These are phyloP conservation scores for Entoloma clypeatum DNA, from an alignment of 1,284 basidiomycete species.

Conservation along the genomic window DNA sequence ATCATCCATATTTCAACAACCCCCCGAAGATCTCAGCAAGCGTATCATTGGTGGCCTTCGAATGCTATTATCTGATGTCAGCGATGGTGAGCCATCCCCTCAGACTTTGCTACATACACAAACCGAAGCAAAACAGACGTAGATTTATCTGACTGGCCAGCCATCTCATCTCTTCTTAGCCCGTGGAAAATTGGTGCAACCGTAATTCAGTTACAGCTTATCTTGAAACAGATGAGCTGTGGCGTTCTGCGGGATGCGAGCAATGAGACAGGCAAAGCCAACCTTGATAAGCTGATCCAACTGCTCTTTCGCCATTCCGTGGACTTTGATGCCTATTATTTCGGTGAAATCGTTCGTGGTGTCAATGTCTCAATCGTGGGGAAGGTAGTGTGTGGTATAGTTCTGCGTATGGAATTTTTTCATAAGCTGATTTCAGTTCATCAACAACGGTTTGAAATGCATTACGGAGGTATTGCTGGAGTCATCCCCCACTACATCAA, in stretches of 20 bases:
- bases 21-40: slow-evolving; percentile 50
- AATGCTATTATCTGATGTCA: slow-evolving; percentile 56
- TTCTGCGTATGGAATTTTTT: neutral
- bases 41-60: slow-evolving; percentile 63
- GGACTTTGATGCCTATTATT: slow-evolving; percentile 71
- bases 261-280: slow-evolving; percentile 47
- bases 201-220: slow-evolving; percentile 71
- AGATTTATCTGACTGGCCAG: slow-evolving; percentile 57
- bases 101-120: neutral
- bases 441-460: slow-evolving; percentile 68
- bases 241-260: slow-evolving; percentile 55
- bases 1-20: slow-evolving; percentile 46
- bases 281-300: slow-evolving; percentile 59
- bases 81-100: slow-evolving; percentile 35
- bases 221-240: slow-evolving; percentile 65
- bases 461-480: slow-evolving; percentile 55
- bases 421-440: slow-evolving; percentile 46
- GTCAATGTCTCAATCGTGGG: slow-evolving; percentile 60
- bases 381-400: slow-evolving; percentile 44
- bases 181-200: slow-evolving; percentile 81
- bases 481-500: slow-evolving; percentile 22
- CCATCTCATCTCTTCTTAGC: slow-evolving; percentile 61
- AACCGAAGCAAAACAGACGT: slow-evolving; percentile 31
- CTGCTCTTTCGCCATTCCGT: slow-evolving; percentile 68
- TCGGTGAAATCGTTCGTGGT: slow-evolving; percentile 72